Base-by-base conservation (phyloP, 2,329 filamentous ascomycete species). In the Hortaea werneckii region DNA sequence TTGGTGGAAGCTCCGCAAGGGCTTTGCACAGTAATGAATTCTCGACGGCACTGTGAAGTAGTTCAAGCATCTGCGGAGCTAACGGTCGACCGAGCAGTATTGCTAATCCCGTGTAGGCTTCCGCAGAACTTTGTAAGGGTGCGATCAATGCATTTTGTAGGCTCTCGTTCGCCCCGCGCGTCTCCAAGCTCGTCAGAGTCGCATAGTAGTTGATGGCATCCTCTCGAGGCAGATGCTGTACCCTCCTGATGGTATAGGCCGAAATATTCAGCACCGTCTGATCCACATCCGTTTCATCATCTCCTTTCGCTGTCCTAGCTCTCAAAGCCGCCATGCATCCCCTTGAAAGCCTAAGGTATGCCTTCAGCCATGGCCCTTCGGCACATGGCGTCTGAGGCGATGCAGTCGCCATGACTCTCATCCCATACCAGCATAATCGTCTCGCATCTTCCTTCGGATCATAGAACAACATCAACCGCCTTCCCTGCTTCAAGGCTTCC, bases 381-480 rank as follows among this genome's bases (percentile, higher is more conserved):
- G 53, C 44, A 47, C 52, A 62, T 2, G 50, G 38, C 32, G 44
- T 44, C 8, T 5, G 59, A 38, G 7, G 43, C 41, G 1, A 55
- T 54, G 35, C 45, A 7, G 53, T 60, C 40, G 56, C 57, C 41
- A 64, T 63, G 46, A 70, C 64, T 20, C 68, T 62, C 30, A 56
- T 53, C 12, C 64, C 64, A 49, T 65, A 71, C 53, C 65, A 63
- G 5, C 56, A 53, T 56, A 74, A 59, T 37, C 71, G 57, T 26
- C 54, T 44, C 6, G 67, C 47, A 48, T 74, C 72, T 3, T 62
- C 60, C 29, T 55, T 57, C 5, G 63, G 58, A 5, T 59, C 62
- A 41, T 64, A 66, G 56, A 75, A 75, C 13, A 66, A 61, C 37
- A 74, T 57, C 42, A 75, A 57, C 10, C 65, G 58, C 38, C 65